Evolutionary conservation across 192 early-diverging fungal genomes (phyloP).

Genomic region (Diversispora epigaea): DNA sequence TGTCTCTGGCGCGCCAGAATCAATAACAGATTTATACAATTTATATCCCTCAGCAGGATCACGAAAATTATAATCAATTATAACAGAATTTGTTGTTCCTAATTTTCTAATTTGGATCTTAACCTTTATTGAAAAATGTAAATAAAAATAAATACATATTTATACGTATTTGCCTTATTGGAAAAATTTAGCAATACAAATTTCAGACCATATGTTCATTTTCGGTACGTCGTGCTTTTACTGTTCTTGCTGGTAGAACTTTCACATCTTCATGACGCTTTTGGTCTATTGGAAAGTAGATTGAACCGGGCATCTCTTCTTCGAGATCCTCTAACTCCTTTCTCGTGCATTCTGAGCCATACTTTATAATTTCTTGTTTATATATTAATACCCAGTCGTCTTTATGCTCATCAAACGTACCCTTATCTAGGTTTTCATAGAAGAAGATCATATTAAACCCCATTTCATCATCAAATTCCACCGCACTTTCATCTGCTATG

Average conservation of each 20-base stretch:
- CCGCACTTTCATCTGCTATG: background rate
- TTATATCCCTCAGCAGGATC: background rate
- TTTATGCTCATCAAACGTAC: slow-evolving; percentile 1
- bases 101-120: slow-evolving; percentile 8
- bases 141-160: background rate
- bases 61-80: slow-evolving; percentile 19
- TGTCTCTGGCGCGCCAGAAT: background rate
- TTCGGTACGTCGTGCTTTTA: background rate
- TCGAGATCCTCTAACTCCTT: background rate
- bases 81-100: slow-evolving; percentile 7
- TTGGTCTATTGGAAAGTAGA: background rate
- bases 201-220: slow-evolving; percentile 3
- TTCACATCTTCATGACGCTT: background rate
- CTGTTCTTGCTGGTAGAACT: background rate
- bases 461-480: background rate
- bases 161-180: background rate
- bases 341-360: background rate
- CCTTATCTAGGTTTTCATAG: background rate
- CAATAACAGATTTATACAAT: slow-evolving; percentile 4
- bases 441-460: background rate
- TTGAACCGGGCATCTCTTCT: background rate
- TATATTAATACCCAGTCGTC: slow-evolving; percentile 3
- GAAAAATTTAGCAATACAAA: background rate
- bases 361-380: background rate
- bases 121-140: background rate